These are phyloP conservation scores for Penicillium parvum DNA, from an alignment of 495 filamentous ascomycete genomes.

Conservation along the genomic window DNA sequence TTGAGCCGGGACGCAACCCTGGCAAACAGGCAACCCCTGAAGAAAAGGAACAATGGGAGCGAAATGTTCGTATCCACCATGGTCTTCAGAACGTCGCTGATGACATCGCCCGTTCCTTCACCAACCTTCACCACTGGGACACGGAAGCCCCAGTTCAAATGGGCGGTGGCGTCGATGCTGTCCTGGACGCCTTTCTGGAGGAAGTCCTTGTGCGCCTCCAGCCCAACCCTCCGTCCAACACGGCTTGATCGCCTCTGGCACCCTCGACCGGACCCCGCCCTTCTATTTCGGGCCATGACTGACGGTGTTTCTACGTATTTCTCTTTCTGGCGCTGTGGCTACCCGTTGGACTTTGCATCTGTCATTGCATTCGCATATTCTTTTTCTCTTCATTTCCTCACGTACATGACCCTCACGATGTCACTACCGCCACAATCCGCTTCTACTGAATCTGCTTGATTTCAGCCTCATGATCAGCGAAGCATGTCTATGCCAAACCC, in stretches of 20 bases:
- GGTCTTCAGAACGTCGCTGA: slow-evolving; percentile 72
- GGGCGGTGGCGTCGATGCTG: slow-evolving; percentile 80
- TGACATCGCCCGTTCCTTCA: slow-evolving; percentile 71
- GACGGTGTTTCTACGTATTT: background rate
- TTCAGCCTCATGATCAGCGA: too few species aligned
- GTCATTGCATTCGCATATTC: too few species aligned
- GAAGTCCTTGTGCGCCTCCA: slow-evolving; percentile 93
- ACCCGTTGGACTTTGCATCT: too few species aligned
- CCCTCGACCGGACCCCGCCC: background rate
- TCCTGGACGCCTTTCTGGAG: slow-evolving; percentile 88
- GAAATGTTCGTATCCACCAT: slow-evolving; percentile 72
- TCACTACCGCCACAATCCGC: too few species aligned
- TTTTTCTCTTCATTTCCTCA: too few species aligned
- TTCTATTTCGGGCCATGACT: background rate
- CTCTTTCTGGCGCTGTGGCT: background rate
- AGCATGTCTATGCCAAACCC: background rate
- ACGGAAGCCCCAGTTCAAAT: slow-evolving; percentile 79
- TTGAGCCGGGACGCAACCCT: slow-evolving; percentile 16
- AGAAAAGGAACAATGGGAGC: slow-evolving; percentile 35
- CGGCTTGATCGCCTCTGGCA: background rate
- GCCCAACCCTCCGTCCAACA: slow-evolving; percentile 18
- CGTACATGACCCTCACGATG: background rate
- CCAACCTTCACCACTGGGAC: slow-evolving; percentile 84
- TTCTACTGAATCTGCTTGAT: too few species aligned
- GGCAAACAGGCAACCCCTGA: slow-evolving; percentile 11